Conservation (phyloP, 75 land plant genomes). For the Sequoia sempervirens region DNA sequence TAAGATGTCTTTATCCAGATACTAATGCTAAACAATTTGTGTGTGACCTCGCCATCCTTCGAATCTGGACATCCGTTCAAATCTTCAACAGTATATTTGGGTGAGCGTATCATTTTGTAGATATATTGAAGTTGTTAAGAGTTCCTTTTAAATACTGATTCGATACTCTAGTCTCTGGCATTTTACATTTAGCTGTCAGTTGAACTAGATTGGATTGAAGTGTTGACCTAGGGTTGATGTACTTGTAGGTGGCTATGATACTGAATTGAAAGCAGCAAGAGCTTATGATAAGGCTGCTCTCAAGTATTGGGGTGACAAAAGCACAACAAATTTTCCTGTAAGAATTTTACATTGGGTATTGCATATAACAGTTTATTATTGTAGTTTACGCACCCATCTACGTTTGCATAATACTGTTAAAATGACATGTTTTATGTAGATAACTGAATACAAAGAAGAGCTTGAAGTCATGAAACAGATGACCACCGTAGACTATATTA, state of each 20-base stretch:
- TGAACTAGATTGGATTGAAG: neutral
- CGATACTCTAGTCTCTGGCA: too few species aligned
- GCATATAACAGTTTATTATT: neutral
- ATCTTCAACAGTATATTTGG: conserved; percentile 47
- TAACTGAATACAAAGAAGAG: conserved; percentile 56
- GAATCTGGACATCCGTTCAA: neutral
- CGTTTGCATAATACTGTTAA: neutral
- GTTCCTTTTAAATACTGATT: neutral
- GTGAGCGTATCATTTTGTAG: conserved; percentile 17
- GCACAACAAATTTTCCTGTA: conserved; percentile 84
- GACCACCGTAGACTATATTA: conserved; percentile 68
- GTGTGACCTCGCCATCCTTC: neutral
- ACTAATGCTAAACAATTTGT: neutral
- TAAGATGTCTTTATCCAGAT: neutral
- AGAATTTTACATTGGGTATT: neutral
- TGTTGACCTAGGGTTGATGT: too few species aligned
- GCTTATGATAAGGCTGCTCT: conserved; percentile 94
- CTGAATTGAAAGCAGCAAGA: conserved; percentile 89
- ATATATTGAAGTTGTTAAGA: neutral
- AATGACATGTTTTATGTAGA: conserved; percentile 11
- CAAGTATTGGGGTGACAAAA: conserved; percentile 86
- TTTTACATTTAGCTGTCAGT: too few species aligned
- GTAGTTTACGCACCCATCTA: neutral
- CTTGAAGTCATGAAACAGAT: conserved; percentile 69
- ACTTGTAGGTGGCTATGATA: conserved; percentile 79